phyloP scores from a whole-genome alignment of 495 filamentous ascomycete genomes.

The Podospora appendiculata region DNA sequence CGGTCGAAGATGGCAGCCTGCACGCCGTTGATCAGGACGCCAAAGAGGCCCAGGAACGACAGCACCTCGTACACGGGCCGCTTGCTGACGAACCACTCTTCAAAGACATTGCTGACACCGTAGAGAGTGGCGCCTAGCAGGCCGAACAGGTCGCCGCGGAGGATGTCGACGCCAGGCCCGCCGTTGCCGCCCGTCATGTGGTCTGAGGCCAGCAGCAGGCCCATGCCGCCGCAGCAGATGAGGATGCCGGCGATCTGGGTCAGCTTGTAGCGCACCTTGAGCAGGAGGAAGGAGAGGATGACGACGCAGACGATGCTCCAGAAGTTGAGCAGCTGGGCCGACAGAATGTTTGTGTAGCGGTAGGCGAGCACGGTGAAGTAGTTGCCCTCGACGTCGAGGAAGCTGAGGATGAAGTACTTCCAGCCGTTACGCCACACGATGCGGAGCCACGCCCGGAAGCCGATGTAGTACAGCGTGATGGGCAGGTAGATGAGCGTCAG shows the following conservation, averaged over 20 bases:
- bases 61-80: constrained; percentile 89
- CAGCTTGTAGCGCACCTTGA: constrained; percentile 80
- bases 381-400: constrained; percentile 93
- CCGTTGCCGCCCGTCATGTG: constrained; percentile 67
- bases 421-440: constrained; percentile 67
- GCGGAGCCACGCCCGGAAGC: constrained; percentile 57
- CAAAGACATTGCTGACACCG: constrained; percentile 79
- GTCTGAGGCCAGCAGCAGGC: constrained; percentile 79
- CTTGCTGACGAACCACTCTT: constrained; percentile 88
- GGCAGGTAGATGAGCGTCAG: constrained; percentile 75
- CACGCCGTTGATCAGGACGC: constrained; percentile 81
- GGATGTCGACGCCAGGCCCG: constrained; percentile 53
- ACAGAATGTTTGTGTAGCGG: constrained; percentile 82
- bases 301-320: constrained; percentile 97
- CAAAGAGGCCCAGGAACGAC: constrained; percentile 83
- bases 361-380: constrained; percentile 96
- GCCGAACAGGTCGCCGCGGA: constrained; percentile 92
- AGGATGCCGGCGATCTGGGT: constrained; percentile 80
- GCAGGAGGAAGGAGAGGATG: constrained; percentile 68
- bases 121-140: constrained; percentile 85
- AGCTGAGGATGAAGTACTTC: constrained; percentile 89
- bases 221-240: constrained; percentile 88
- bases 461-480: constrained; percentile 76
- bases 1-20: constrained; percentile 90
- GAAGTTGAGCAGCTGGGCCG: constrained; percentile 94